Percentiles rank a stretch among this genome's conserved stretches.
Evolutionary conservation across 2,329 filamentous ascomycete species (phyloP).

Genomic region (Paracorniculantispora psalliotae): DNA sequence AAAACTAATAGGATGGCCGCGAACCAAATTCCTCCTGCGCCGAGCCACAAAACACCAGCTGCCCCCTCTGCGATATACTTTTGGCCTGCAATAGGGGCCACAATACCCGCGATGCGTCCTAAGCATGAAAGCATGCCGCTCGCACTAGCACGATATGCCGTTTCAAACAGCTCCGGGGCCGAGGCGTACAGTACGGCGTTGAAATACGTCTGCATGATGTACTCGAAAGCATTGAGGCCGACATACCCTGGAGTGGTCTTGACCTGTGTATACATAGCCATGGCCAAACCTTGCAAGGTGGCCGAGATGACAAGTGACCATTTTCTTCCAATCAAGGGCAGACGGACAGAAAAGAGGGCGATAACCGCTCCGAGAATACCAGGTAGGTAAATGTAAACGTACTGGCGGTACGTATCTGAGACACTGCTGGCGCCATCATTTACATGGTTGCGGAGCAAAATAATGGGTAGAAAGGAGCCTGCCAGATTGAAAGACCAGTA

Average conservation of each 20-base stretch:
- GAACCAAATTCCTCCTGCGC: conserved; percentile 9
- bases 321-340: conserved; percentile 21
- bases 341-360: conserved; percentile 17
- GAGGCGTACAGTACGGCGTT: conserved; percentile 19
- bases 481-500: conserved; percentile 19
- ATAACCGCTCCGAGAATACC: conserved; percentile 41
- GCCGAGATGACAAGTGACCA: conserved; percentile 24
- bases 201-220: conserved; percentile 25
- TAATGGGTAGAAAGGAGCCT: conserved; percentile 34
- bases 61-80: conserved; percentile 8
- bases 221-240: conserved; percentile 24
- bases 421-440: conserved; percentile 31
- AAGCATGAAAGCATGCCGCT: conserved; percentile 12
- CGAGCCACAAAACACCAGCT: conserved; percentile 10
- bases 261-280: conserved; percentile 23
- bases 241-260: conserved; percentile 19
- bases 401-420: conserved; percentile 38
- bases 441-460: conserved; percentile 40
- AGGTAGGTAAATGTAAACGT: conserved; percentile 43
- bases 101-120: conserved; percentile 10
- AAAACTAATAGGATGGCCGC: neutral
- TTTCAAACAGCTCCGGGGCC: conserved; percentile 16
- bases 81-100: conserved; percentile 12
- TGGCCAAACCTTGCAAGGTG: conserved; percentile 19
- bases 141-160: conserved; percentile 3